Evolutionary conservation across 2,329 filamentous ascomycete genomes (phyloP).

Genomic region (Tolypocladium tundrense): DNA sequence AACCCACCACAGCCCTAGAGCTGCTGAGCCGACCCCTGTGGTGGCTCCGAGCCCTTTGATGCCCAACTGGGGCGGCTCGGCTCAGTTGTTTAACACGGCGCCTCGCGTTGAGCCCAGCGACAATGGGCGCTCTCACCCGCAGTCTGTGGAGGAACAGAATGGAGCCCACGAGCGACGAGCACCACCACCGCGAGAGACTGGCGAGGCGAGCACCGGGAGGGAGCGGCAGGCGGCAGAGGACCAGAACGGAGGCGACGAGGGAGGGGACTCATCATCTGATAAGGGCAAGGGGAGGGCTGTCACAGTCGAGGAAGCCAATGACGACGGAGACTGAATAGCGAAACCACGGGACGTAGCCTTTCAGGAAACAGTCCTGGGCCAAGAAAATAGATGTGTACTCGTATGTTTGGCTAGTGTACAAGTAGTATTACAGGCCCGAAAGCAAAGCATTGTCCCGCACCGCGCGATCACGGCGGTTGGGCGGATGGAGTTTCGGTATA

Average conservation of each 20-base stretch:
- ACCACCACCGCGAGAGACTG: background rate
- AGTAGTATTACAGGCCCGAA: background rate
- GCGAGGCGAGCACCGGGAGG: background rate
- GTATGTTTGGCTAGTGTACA: background rate
- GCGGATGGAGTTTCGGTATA: background rate
- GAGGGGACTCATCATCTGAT: conserved; percentile 1
- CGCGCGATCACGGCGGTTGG: background rate
- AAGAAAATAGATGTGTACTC: background rate
- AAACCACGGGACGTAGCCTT: background rate
- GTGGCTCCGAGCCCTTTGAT: conserved; percentile 37
- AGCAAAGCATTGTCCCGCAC: background rate
- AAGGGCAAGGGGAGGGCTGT: conserved; percentile 36
- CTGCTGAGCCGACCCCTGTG: conserved; percentile 20
- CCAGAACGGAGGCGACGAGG: background rate
- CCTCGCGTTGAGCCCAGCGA: conserved; percentile 14
- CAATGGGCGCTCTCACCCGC: conserved; percentile 3
- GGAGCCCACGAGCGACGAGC: conserved; percentile 5
- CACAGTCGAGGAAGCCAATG: conserved; percentile 34
- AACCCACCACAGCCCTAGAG: background rate
- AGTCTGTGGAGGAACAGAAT: conserved; percentile 3
- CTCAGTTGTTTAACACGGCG: conserved; percentile 34
- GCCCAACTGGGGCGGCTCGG: conserved; percentile 40
- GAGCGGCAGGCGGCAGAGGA: background rate
- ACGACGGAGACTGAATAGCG: conserved; percentile 17
- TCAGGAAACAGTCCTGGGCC: background rate